Evolutionary conservation across 176 grass and related monocot species (phyloP), one percentile per base, ranked within the genome.

Genomic region (Areca catechu): DNA sequence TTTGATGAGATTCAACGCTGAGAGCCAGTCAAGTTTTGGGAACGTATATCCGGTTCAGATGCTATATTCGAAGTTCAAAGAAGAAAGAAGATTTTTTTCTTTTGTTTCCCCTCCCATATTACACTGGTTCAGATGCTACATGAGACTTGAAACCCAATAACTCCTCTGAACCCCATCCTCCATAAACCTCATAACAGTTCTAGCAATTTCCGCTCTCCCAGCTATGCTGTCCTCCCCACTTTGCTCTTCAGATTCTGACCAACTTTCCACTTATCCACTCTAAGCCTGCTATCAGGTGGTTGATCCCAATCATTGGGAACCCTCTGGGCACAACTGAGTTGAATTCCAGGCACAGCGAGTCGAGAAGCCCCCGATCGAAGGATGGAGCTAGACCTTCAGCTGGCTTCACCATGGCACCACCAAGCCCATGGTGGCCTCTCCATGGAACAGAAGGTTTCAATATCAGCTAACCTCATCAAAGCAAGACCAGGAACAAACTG

Each of bases 331-430:
- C 27, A 16, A 54, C 83, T 24, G 51, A 3, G 64, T 61, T 5
- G 77, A 86, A 29, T 86, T 86, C 68, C 58, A 80, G 5, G 77
- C 83, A 62, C 81, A 62, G 48, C 77, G 83, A n/a, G 68, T 86
- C 23, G 81, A 58, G 71, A 86, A 86, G 1, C 77, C 83, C 58
- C 71, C 75, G 6, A 75, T 51, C 16, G 75, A 79, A 60, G 48
- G 75, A 75, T 84, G 75, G 21, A 57, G 65, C 49, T 79, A 24
- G 37, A 79, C 65, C 48, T 60, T 86, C 54, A 81, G 20, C 29
- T 86, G 77, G 12, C 77, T 58, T 17, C 73, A 81, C 83, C 83
- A 86, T 0, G 69, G 67, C 73, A 86, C 28, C 1, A 74, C 61
- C 16, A 81, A 51, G 19, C 77, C 68, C 50, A 20, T 25, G 5